phyloP scores from a whole-genome alignment of 2,329 filamentous ascomycete species.

The Tricladium varicosporioides region DNA sequence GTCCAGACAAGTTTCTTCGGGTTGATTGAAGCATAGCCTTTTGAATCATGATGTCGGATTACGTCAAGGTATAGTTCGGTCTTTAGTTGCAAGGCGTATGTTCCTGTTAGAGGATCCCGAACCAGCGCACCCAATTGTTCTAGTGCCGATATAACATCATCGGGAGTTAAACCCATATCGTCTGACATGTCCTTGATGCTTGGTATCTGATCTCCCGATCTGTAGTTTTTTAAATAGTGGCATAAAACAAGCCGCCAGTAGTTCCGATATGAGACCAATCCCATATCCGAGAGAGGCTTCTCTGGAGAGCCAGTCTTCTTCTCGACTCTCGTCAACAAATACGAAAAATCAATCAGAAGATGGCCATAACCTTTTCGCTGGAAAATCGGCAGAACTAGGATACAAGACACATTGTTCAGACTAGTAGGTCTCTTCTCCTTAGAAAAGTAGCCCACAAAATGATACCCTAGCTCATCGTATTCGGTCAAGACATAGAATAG shows the following conservation, averaged over 20 bases:
- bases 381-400: constrained; percentile 91
- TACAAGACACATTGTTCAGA: constrained; percentile 97
- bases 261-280: constrained; percentile 92
- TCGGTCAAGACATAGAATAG: constrained; percentile 97
- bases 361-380: constrained; percentile 97
- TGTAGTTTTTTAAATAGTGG: constrained; percentile 71
- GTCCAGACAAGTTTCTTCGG: constrained; percentile 86
- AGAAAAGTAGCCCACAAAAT: constrained; percentile 99
- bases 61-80: constrained; percentile 82
- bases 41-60: constrained; percentile 83
- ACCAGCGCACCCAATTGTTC: constrained; percentile 89
- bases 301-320: constrained; percentile 93
- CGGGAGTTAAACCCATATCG: constrained; percentile 90
- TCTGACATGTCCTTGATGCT: constrained; percentile 73
- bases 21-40: constrained; percentile 83
- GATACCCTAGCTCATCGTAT: constrained; percentile 86
- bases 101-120: constrained; percentile 81
- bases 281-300: constrained; percentile 97
- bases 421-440: constrained; percentile 96
- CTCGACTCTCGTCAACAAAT: constrained; percentile 89
- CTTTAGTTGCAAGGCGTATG: constrained; percentile 88
- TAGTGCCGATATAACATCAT: constrained; percentile 91
- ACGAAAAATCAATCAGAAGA: constrained; percentile 96
- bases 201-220: constrained; percentile 48
- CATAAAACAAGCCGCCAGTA: constrained; percentile 94